A percentile compares a stretch with the other conserved stretches of the same genome.
Conservation (phyloP, 495 filamentous ascomycete species). For the Rhypophila decipiens region DNA sequence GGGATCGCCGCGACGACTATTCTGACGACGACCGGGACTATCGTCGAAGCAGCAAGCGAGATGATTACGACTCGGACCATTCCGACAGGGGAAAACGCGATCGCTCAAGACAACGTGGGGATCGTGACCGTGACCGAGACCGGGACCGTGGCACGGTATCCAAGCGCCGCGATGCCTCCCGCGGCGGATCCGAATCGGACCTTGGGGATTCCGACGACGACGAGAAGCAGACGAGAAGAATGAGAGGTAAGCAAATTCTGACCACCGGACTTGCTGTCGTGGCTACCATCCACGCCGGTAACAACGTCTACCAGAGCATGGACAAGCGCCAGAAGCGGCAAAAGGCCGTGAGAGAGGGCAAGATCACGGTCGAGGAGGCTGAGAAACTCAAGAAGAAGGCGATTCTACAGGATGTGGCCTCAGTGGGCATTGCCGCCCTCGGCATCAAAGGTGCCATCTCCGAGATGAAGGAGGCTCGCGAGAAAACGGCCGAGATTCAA, state of each 20-base stretch:
- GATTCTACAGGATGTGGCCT: conserved; percentile 66
- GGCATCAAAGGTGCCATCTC: conserved; percentile 78
- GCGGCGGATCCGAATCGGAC: conserved; percentile 45
- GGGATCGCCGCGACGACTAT: conserved; percentile 22
- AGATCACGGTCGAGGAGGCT: conserved; percentile 68
- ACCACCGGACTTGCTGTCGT: conserved; percentile 79
- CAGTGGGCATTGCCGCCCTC: conserved; percentile 75
- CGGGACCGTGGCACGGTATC: conserved; percentile 14
- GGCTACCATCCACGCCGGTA: conserved; percentile 83
- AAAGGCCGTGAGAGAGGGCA: conserved; percentile 64
- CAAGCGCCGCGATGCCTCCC: conserved; percentile 12
- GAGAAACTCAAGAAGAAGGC: conserved; percentile 69
- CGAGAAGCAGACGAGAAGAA: conserved; percentile 64
- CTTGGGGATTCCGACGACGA: conserved; percentile 73
- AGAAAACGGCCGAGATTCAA: conserved; percentile 31
- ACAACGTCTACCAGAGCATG: conserved; percentile 70
- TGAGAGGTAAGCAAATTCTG: conserved; percentile 77
- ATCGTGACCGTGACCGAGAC: conserved; percentile 29
- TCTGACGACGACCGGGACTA: conserved; percentile 39
- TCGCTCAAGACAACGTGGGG: conserved; percentile 3
- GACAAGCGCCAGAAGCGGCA: conserved; percentile 65
- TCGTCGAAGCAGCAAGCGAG: conserved; percentile 32
- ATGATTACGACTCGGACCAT: conserved; percentile 44
- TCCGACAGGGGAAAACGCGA: conserved; percentile 29
- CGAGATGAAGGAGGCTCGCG: conserved; percentile 49